Base-by-base conservation (phyloP, 1,139 yeast genomes). In the Scheffersomyces parashehatae region DNA sequence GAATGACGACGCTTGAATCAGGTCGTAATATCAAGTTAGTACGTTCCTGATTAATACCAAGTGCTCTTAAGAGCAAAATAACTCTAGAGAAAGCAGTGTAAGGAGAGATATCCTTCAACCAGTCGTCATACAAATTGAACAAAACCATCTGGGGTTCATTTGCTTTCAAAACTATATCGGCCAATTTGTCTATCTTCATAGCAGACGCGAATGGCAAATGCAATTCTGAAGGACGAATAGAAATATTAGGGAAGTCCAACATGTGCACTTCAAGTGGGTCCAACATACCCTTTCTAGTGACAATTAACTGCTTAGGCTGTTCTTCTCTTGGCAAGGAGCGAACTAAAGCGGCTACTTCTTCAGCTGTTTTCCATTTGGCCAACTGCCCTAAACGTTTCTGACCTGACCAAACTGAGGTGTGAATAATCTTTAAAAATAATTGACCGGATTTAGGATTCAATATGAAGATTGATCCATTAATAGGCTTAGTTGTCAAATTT, bases 301-400 rank as follows among this genome's bases (percentile, higher is more conserved):
- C 91, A 60, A 93, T 88, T 46, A 95, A 72, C 63, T 91, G 97
- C 56, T 86, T 86, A 2, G 99, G 99, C 58, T 91, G 97, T 63
- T 93, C 97, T 60, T 93, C 97, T 44, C 82, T 77, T 0, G 98
- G 98, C 46, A 93, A 68, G 0, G 98, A 88, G 39, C 97, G 76
- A 24, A 93, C 79, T 51, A 93, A 71, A 0, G 97, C 96, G 9
- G 97, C 93, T 24, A 90, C 96, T 67, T 93, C 99, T 65, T 95
- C 99, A 0, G 99, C 99, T 1, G 98, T 85, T 62, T 93, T 93
- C 99, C 99, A 95, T 61, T 93, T 93, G 0, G 98, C 95, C 49
- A 95, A 71, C 61, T 93, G 98, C 28, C 96, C 88, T 52, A 93
- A 74, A 56, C 98, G 85, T 58, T 90, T 91, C 63, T 95, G 98